These are phyloP conservation scores for Apiospora marii DNA, from an alignment of 2,329 filamentous ascomycete species.

Conservation along the genomic window DNA sequence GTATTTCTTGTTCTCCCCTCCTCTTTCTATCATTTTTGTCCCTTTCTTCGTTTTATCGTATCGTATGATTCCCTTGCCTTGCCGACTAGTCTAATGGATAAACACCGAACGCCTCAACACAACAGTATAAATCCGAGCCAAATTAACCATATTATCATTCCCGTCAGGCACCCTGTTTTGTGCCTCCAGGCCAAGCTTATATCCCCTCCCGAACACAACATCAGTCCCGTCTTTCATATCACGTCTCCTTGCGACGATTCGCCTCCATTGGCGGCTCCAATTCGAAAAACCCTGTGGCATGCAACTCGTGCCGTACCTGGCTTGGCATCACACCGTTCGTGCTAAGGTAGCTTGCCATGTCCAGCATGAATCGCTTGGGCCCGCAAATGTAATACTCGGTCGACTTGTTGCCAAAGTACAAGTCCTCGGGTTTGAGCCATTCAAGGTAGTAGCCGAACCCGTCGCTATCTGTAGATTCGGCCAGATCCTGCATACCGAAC, in stretches of 20 bases:
- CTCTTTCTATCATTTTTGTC: not conserved
- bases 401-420: constrained; percentile 53
- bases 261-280: constrained; percentile 23
- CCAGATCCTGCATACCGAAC: constrained; percentile 53
- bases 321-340: constrained; percentile 46
- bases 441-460: constrained; percentile 56
- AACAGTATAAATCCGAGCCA: not conserved
- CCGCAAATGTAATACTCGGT: constrained; percentile 64
- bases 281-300: constrained; percentile 28
- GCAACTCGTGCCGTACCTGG: constrained; percentile 28
- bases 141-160: constrained; percentile 13
- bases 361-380: constrained; percentile 62
- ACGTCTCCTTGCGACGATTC: not conserved
- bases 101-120: not conserved
- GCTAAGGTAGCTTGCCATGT: constrained; percentile 54
- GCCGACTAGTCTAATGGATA: not conserved
- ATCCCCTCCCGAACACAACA: no score
- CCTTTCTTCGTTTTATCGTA: constrained; percentile 9
- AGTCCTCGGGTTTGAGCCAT: constrained; percentile 51
- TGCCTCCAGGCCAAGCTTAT: not conserved
- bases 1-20: not conserved
- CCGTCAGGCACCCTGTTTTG: not conserved
- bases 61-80: not conserved
- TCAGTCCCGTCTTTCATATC: not conserved
- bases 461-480: constrained; percentile 53